Percentiles rank a stretch among this genome's conserved stretches.
Conservation (phyloP, 371 early-diverging fungal species). For the Mortierella sp. region DNA sequence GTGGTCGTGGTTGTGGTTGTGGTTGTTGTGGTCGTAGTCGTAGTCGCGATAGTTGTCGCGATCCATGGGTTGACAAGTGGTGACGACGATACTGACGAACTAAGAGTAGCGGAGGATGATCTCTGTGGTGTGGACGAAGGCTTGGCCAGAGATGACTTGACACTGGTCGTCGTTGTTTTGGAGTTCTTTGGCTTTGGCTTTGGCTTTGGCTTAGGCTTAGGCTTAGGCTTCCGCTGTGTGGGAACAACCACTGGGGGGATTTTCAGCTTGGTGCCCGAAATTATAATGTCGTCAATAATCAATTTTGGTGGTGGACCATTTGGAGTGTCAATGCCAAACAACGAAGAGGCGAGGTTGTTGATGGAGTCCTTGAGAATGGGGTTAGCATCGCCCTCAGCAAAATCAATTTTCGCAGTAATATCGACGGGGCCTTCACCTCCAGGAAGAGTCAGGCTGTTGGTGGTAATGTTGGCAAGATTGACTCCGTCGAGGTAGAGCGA, state of each 20-base stretch:
- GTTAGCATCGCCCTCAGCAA: constrained; percentile 32
- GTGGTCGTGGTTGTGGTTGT: too few species aligned
- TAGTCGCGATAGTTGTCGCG: too few species aligned
- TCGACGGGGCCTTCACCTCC: constrained; percentile 29
- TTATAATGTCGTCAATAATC: constrained; percentile 19
- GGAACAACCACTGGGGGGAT: constrained; percentile 31
- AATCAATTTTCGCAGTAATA: constrained; percentile 30
- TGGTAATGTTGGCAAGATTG: constrained; percentile 38
- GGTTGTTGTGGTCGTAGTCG: too few species aligned
- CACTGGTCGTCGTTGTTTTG: too few species aligned
- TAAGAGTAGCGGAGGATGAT: too few species aligned
- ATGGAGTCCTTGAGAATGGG: constrained; percentile 34
- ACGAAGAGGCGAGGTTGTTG: constrained; percentile 28
- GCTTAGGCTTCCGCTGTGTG: constrained; percentile 19
- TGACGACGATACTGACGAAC: too few species aligned
- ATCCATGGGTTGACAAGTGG: too few species aligned
- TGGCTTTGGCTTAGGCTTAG: too few species aligned
- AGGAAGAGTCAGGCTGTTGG: constrained; percentile 18
- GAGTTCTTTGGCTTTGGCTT: too few species aligned
- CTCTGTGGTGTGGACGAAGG: too few species aligned
- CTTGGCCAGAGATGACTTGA: too few species aligned
- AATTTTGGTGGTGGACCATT: constrained; percentile 31
- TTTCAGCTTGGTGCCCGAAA: constrained; percentile 19
- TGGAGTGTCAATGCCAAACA: constrained; percentile 33
- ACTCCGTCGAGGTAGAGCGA: constrained; percentile 25